Base-by-base conservation (phyloP, 352 stramenopile genomes). In the Globisporangium spinosum region DNA sequence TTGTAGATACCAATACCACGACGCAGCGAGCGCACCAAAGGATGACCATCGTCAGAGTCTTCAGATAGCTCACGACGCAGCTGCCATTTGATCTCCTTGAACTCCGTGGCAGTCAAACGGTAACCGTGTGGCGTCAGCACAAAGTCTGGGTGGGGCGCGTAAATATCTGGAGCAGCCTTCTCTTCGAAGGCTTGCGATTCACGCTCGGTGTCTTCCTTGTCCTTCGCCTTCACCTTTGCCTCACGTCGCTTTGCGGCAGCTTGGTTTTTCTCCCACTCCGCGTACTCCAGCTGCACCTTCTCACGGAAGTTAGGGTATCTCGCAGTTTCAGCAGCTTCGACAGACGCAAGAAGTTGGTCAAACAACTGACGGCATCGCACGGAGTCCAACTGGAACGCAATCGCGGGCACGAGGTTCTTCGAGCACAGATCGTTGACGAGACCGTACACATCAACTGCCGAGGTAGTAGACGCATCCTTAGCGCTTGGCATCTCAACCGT, bases 1-100 rank as follows among this genome's bases (percentile, higher is more conserved):
- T 98, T 99, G 85, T 99, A 99, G 67, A 99, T 98, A 32, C 94
- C 97, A 80, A 99, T 98, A 74, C 97, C 97, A 78, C 97, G 93
- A 71, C 96, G 93, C 38, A 99, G 81, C 64, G 95, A 93, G 23
- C 87, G 87, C 29, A 95, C 86, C 9, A 95, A 72, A 9, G 86
- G 80, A 68, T 95, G 87, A 45, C 85, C 84, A 63, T 95, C 87
- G 62, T 94, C 87, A 8, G 84, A 91, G 23, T 90, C 85, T 55
- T 93, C 87, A 6, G 87, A 94, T 10, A 94, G 68, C 57, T 94
- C 85, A 62, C 84, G 83, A 70, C 85, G 83, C n/a, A 95, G 70
- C 72, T 94, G 84, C 81, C 85, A 94, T 65, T 91, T 91, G 56
- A 96, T 96, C 68, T 93, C 84, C 65, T 93, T 93, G 68, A 94